Percentiles rank a stretch among this genome's conserved stretches.
Conservation (phyloP, 768 basidiomycete genomes). For the Agaricus sinodeliciosus region DNA sequence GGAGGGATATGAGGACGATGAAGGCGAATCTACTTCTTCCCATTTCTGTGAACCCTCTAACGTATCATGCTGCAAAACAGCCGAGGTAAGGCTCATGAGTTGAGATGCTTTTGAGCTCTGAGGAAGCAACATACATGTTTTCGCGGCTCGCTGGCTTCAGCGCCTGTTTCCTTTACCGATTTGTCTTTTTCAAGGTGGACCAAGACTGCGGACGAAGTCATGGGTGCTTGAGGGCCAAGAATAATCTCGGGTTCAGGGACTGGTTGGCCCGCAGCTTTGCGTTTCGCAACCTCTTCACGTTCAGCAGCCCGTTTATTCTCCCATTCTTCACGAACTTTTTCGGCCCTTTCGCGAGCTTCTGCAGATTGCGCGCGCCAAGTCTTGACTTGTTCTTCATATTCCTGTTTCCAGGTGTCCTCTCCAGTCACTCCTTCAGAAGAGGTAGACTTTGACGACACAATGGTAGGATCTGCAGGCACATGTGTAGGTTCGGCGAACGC, state of each 20-base stretch:
- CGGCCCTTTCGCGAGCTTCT: slow-evolving; percentile 67
- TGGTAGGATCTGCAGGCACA: not conserved
- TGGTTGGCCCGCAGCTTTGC: slow-evolving; percentile 15
- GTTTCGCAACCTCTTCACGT: slow-evolving; percentile 27
- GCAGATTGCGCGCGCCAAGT: slow-evolving; percentile 71
- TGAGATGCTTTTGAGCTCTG: not conserved
- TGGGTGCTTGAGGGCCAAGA: not conserved
- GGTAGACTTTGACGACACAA: slow-evolving; percentile 10
- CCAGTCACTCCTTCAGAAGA: slow-evolving; percentile 13
- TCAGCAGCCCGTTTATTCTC: slow-evolving; percentile 49
- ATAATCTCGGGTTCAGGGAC: not conserved
- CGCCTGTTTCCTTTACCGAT: slow-evolving; percentile 21
- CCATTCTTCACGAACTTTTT: slow-evolving; percentile 67
- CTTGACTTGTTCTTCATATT: slow-evolving; percentile 63
- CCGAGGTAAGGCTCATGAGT: slow-evolving; percentile 11
- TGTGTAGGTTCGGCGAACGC: not conserved
- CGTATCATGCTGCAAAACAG: slow-evolving; percentile 27
- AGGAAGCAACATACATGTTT: not conserved
- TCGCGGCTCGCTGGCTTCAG: slow-evolving; percentile 1
- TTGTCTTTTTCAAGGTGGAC: not conserved
- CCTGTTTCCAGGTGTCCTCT: slow-evolving; percentile 54
- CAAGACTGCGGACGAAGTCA: not conserved
- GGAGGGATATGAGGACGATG: slow-evolving; percentile 71
- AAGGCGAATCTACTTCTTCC: slow-evolving; percentile 63
- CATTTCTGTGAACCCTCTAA: slow-evolving; percentile 54